Base-by-base conservation (phyloP, 176 grass and related monocot genomes). In the Carex cristatella region DNA sequence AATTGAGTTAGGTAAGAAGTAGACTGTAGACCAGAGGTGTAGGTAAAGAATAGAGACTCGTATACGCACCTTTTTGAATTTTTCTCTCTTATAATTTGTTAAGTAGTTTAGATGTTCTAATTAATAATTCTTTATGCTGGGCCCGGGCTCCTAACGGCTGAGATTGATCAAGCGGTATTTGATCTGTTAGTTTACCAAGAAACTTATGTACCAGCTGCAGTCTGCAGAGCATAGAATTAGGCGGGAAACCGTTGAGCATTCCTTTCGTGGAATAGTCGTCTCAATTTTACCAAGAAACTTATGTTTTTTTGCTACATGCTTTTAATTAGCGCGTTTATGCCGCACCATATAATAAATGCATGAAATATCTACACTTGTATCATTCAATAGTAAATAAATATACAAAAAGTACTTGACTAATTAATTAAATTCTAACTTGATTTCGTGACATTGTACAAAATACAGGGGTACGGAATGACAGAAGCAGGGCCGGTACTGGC, bases 381-480 rank as follows among this genome's bases (percentile, higher is more conserved):
- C 31, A 35, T 33, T 65, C 59, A 65, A 33, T 9, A 33, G 0
- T 31, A 67, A 67, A 67, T 35, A 66, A 33, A 32, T 19, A 2
- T 65, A 66, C 10, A 35, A 68, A 68, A 55, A 4, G 19, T 63
- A 10, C 19, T 28, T 10, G 4, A 12, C 27, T 65, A 35, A 40
- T 12, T 58, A 38, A 16, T 4, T 12, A 7, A 59, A 5, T 81
- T 4, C 3, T 18, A 65, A 83, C 12, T 70, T 61, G 28, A 62
- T 65, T 69, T 63, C 13, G 33, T 66, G 31, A 70, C 35, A 30
- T 35, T 58, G 18, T 16, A 61, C 69, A 67, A 19, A 61, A 27
- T 79, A 37, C 92, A 97, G 94, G 94, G 94, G 0, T 97, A 97
- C 9, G 94, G 94, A 69, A 97, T 97, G 94, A 97, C 94, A 0